phyloP scores from a whole-genome alignment of 305 asterid species.

The Withania somnifera region DNA sequence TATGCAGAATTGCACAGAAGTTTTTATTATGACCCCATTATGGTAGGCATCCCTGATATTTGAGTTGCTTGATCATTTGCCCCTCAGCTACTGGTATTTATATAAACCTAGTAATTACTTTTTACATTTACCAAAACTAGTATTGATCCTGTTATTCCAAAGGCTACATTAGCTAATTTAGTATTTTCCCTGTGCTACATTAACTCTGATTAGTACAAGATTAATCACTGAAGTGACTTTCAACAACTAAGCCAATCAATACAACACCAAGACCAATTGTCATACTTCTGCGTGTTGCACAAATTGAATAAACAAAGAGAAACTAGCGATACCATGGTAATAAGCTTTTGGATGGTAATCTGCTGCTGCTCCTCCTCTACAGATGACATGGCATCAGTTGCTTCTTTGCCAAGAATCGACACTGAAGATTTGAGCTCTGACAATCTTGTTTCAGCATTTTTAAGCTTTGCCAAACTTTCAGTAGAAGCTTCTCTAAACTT shows the following conservation, averaged over 20 bases:
- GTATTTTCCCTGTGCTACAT: background rate
- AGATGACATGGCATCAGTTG: conserved; percentile 73
- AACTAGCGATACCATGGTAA: conserved; percentile 41
- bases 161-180: background rate
- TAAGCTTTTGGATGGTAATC: conserved; percentile 63
- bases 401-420: conserved; percentile 81
- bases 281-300: background rate
- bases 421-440: conserved; percentile 67
- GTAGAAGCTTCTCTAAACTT: conserved; percentile 69
- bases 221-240: background rate
- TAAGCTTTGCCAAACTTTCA: conserved; percentile 60
- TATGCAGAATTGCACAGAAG: background rate
- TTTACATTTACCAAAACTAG: background rate
- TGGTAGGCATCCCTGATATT: background rate
- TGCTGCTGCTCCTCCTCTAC: conserved; percentile 87
- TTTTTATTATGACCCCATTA: background rate
- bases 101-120: background rate
- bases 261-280: background rate
- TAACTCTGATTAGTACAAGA: background rate
- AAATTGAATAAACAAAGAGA: background rate
- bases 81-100: background rate
- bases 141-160: background rate
- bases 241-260: background rate
- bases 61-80: background rate
- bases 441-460: conserved; percentile 58